Conservation (phyloP, 2,329 filamentous ascomycete genomes). For the Pseudocercospora musae region DNA sequence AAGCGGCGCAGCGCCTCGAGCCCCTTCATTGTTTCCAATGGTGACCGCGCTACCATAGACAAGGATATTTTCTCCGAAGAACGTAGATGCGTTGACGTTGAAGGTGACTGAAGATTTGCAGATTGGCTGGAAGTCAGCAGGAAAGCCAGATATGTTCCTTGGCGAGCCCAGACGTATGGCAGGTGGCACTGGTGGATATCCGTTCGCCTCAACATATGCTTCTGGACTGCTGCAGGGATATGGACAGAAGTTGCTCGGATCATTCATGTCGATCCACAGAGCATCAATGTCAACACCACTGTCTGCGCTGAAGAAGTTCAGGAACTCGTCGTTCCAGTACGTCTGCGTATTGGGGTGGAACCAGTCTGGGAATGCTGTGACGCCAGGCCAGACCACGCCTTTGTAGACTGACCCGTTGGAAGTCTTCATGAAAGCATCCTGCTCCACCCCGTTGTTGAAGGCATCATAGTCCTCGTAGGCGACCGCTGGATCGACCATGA, state of each 20-base stretch:
- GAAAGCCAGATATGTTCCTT: constrained; percentile 65
- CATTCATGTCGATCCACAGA: constrained; percentile 67
- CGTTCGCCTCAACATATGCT: constrained; percentile 37
- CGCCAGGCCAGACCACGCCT: constrained; percentile 74
- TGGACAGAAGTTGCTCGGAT: constrained; percentile 55
- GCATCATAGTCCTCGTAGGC: constrained; percentile 49
- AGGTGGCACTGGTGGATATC: constrained; percentile 60
- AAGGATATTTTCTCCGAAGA: constrained; percentile 37
- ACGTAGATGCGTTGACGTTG: constrained; percentile 35
- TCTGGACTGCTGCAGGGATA: constrained; percentile 41
- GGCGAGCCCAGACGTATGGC: constrained; percentile 60
- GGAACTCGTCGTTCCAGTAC: constrained; percentile 71
- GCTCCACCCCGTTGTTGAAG: constrained; percentile 60
- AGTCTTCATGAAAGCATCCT: constrained; percentile 53
- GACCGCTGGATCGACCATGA: constrained; percentile 74
- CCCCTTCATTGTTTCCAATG: constrained; percentile 29
- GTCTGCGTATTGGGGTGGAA: constrained; percentile 61
- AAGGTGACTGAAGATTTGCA: constrained; percentile 35
- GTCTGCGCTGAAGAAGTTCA: constrained; percentile 59
- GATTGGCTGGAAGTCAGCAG: constrained; percentile 62
- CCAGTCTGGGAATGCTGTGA: constrained; percentile 58
- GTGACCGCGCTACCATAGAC: constrained; percentile 34
- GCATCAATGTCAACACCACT: constrained; percentile 72
- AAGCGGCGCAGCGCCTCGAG: constrained; percentile 30
- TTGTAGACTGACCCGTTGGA: constrained; percentile 55